phyloP scores from a whole-genome alignment of 352 stramenopile species.

The Phytophthora foliorum region DNA sequence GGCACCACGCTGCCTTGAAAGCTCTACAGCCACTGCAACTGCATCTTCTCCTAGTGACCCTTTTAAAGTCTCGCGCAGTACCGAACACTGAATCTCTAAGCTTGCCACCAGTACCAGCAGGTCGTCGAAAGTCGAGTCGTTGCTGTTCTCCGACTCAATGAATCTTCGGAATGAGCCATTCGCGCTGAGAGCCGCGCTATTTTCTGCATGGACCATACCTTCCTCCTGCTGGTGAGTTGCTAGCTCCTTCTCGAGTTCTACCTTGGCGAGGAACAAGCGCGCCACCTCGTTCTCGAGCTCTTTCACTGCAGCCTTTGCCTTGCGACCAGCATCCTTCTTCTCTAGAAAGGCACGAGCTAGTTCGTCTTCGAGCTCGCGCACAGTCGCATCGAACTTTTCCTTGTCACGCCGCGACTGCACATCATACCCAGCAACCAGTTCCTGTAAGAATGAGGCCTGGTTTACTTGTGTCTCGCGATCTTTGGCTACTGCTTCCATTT shows the following conservation, averaged over 20 bases:
- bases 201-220: constrained; percentile 3
- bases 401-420: constrained; percentile 37
- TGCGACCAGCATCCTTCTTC: constrained; percentile 57
- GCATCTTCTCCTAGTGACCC: constrained; percentile 48
- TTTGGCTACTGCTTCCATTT: constrained; percentile 46
- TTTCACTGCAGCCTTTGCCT: constrained; percentile 65
- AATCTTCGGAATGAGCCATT: constrained; percentile 29
- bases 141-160: constrained; percentile 21
- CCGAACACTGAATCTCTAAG: constrained; percentile 75
- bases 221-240: constrained; percentile 7
- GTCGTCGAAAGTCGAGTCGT: constrained; percentile 53
- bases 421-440: constrained; percentile 37
- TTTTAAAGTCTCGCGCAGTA: constrained; percentile 62
- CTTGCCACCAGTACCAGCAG: constrained; percentile 71
- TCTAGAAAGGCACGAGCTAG: constrained; percentile 62
- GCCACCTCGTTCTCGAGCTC: constrained; percentile 66
- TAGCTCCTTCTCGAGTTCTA: constrained; percentile 59
- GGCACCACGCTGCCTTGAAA: constrained; percentile 42
- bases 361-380: constrained; percentile 65
- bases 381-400: constrained; percentile 46
- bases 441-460: constrained; percentile 39
- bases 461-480: constrained; percentile 40
- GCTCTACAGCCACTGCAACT: constrained; percentile 42
- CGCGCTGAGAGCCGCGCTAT: constrained; percentile 11
- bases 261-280: constrained; percentile 62